These are phyloP conservation scores for Saturnispora silvae DNA, from an alignment of 805 yeast species.

Conservation along the genomic window DNA sequence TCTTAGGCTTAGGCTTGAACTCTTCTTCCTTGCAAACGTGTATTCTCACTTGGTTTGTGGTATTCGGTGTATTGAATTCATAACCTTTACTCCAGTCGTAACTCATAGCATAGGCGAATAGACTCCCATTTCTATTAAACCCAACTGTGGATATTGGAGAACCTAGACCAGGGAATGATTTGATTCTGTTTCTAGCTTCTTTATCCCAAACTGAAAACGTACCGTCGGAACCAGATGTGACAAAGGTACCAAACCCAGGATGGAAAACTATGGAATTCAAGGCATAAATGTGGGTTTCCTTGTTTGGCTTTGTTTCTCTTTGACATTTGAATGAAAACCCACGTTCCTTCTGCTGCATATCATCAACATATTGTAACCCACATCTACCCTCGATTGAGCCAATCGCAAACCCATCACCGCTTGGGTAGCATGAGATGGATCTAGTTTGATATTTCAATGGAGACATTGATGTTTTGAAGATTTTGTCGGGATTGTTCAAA, in stretches of 20 bases:
- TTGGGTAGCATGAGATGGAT: slow-evolving; percentile 72
- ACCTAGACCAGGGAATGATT: slow-evolving; percentile 60
- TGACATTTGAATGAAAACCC: slow-evolving; percentile 95
- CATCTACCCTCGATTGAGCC: slow-evolving; percentile 95
- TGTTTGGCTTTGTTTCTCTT: slow-evolving; percentile 48
- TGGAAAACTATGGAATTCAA: slow-evolving; percentile 78
- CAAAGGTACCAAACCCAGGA: slow-evolving; percentile 82
- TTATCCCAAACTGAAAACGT: slow-evolving; percentile 93
- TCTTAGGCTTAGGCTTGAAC: slow-evolving; percentile 46
- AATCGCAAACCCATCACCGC: slow-evolving; percentile 84
- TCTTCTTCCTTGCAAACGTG: slow-evolving; percentile 85
- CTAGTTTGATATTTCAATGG: slow-evolving; percentile 90
- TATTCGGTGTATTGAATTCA: slow-evolving; percentile 62
- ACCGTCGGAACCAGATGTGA: slow-evolving; percentile 94
- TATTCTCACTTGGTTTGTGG: slow-evolving; percentile 65
- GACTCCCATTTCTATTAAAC: slow-evolving; percentile 73
- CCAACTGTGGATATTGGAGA: slow-evolving; percentile 65
- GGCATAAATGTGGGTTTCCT: slow-evolving; percentile 63
- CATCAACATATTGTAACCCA: slow-evolving; percentile 87
- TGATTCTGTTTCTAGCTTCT: slow-evolving; percentile 78
- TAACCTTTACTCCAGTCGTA: slow-evolving; percentile 97
- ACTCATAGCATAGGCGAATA: slow-evolving; percentile 84
- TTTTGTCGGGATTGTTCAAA: slow-evolving; percentile 69
- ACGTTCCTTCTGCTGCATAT: slow-evolving; percentile 53
- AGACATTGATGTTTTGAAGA: slow-evolving; percentile 61